phyloP scores from a whole-genome alignment of 768 basidiomycete genomes.

The Lactarius pseudohatsudake region DNA sequence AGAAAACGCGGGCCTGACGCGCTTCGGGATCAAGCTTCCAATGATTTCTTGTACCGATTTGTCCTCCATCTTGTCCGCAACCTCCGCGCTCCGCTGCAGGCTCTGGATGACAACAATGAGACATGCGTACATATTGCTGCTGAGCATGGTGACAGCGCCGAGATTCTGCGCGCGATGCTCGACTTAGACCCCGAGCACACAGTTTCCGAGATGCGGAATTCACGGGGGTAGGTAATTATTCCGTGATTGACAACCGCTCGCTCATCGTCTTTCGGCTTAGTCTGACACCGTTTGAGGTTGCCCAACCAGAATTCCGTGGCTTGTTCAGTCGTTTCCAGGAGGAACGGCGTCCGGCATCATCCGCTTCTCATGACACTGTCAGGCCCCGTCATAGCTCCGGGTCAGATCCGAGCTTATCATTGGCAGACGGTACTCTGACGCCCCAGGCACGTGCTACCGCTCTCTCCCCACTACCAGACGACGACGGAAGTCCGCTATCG shows the following conservation, averaged over 20 bases:
- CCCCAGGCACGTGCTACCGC: constrained; percentile 11
- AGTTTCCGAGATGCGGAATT: constrained; percentile 62
- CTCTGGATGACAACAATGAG: constrained; percentile 64
- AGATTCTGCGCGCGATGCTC: constrained; percentile 61
- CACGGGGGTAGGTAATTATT: constrained; percentile 57
- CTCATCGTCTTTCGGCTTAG: constrained; percentile 36
- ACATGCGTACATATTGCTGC: constrained; percentile 82
- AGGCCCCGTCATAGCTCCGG: constrained; percentile 45
- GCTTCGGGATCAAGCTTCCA: constrained; percentile 22
- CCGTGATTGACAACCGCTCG: neutral
- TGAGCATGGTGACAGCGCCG: constrained; percentile 65
- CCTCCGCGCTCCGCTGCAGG: constrained; percentile 66
- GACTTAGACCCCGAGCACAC: constrained; percentile 59
- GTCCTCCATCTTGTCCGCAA: constrained; percentile 66
- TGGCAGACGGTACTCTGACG: constrained; percentile 30
- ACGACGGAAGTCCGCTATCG: constrained; percentile 39
- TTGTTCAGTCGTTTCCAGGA: constrained; percentile 58
- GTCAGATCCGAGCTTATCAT: constrained; percentile 52
- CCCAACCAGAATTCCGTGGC: constrained; percentile 61
- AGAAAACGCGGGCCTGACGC: constrained; percentile 27
- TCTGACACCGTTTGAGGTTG: constrained; percentile 66
- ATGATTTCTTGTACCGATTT: constrained; percentile 48
- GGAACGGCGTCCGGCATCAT: constrained; percentile 49
- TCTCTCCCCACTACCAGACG: constrained; percentile 36
- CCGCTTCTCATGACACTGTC: constrained; percentile 53